Conservation (phyloP, 192 early-diverging fungal genomes). For the Helicostylum pulchrum region DNA sequence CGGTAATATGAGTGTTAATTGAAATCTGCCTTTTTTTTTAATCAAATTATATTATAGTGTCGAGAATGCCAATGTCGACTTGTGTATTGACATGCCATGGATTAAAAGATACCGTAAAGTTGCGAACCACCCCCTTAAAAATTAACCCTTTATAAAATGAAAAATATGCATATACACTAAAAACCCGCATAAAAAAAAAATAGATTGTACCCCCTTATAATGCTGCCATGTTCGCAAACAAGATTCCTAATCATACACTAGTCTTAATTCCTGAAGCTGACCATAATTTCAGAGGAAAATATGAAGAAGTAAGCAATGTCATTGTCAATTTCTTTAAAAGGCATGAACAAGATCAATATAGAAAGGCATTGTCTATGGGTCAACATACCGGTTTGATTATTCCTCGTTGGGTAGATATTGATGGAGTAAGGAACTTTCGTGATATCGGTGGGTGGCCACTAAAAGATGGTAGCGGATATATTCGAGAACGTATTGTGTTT, state of each 20-base stretch:
- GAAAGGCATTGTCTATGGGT: constrained; percentile 9
- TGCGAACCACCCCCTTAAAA: not conserved
- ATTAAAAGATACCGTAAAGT: constrained; percentile 42
- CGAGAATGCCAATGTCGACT: constrained; percentile 44
- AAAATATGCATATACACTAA: not conserved
- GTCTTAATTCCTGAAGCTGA: constrained; percentile 44
- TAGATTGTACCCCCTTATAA: constrained; percentile 49
- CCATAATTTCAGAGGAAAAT: constrained; percentile 43
- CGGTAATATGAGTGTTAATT: constrained; percentile 10
- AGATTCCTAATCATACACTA: constrained; percentile 40
- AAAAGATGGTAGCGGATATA: constrained; percentile 42
- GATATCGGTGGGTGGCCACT: constrained; percentile 55
- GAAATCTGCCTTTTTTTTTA: not conserved
- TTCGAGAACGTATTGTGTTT: constrained; percentile 49
- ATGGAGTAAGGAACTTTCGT: constrained; percentile 55
- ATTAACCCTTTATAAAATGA: not conserved
- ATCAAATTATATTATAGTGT: constrained; percentile 26
- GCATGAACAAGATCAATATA: constrained; percentile 20
- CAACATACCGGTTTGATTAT: constrained; percentile 21
- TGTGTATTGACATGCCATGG: constrained; percentile 54
- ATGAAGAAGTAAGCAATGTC: constrained; percentile 33
- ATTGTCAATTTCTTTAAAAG: constrained; percentile 36
- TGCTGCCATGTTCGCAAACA: constrained; percentile 36
- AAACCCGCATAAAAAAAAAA: not conserved
- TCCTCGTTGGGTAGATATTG: constrained; percentile 43